These are phyloP conservation scores for thale cress (Arabidopsis thaliana) DNA, from an alignment of 345 rosid species.

Conservation along the genomic window DNA sequence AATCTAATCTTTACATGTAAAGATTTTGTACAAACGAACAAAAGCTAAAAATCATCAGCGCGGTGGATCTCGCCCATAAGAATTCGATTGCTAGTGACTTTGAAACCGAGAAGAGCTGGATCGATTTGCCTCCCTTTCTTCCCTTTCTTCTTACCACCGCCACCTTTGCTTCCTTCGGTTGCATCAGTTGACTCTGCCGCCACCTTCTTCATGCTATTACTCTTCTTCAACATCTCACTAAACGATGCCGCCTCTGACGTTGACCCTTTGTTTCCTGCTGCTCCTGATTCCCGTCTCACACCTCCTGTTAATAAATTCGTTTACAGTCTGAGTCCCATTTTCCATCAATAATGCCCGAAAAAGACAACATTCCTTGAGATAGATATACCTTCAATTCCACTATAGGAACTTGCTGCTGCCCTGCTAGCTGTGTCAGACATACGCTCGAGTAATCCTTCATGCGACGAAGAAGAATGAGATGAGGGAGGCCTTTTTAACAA, in stretches of 20 bases:
- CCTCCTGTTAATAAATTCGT: background rate
- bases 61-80: constrained; percentile 94
- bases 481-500: constrained; percentile 51
- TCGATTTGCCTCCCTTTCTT: constrained; percentile 90
- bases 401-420: constrained; percentile 43
- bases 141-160: constrained; percentile 76
- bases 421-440: constrained; percentile 48
- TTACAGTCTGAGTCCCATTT: background rate
- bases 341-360: background rate
- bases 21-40: constrained; percentile 12
- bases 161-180: constrained; percentile 47
- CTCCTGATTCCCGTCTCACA: constrained; percentile 14
- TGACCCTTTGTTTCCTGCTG: constrained; percentile 54
- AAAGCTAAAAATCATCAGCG: constrained; percentile 60
- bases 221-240: constrained; percentile 63
- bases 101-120: constrained; percentile 90
- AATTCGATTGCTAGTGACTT: constrained; percentile 88
- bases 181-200: constrained; percentile 37
- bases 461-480: constrained; percentile 54
- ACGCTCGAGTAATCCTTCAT: constrained; percentile 55
- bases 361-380: background rate
- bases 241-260: constrained; percentile 72
- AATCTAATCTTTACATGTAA: constrained; percentile 27
- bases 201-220: constrained; percentile 35
- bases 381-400: constrained; percentile 54